Conservation (phyloP, 225 moss, liverwort and hornwort genomes). For the Polytrichum commune region DNA sequence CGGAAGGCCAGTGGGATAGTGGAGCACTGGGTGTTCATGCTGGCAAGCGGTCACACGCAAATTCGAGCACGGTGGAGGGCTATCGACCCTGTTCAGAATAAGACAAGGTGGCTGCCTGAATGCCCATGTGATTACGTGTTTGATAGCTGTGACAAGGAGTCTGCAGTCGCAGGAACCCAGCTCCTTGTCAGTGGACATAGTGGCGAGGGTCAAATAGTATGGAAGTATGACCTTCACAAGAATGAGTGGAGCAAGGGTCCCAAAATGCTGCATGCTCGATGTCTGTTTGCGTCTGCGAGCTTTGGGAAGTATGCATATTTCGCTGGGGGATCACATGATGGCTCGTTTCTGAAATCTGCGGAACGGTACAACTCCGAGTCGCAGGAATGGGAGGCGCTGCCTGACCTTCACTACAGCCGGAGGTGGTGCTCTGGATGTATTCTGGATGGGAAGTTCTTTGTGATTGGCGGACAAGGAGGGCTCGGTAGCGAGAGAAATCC, state of each 20-base stretch:
- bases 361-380: conserved; percentile 71
- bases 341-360: conserved; percentile 45
- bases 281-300: conserved; percentile 81
- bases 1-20: conserved; percentile 39
- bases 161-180: conserved; percentile 75
- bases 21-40: conserved; percentile 83
- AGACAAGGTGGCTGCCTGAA: conserved; percentile 60
- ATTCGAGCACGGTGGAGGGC: conserved; percentile 68
- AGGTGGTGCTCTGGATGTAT: conserved; percentile 88
- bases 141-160: conserved; percentile 84
- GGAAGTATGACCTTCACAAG: conserved; percentile 79
- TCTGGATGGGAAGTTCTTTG: conserved; percentile 80
- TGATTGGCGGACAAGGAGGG: conserved; percentile 51
- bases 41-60: conserved; percentile 29
- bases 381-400: conserved; percentile 65
- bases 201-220: conserved; percentile 55
- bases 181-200: conserved; percentile 80
- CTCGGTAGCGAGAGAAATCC: conserved; percentile 37
- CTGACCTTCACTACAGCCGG: conserved; percentile 64
- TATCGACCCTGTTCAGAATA: conserved; percentile 54
- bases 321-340: conserved; percentile 63
- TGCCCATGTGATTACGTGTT: conserved; percentile 86
- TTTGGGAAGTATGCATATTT: conserved; percentile 80
- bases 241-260: conserved; percentile 65
- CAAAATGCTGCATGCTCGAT: conserved; percentile 71